phyloP scores from a whole-genome alignment of 192 early-diverging fungal genomes.

The Coemansia sp. region DNA sequence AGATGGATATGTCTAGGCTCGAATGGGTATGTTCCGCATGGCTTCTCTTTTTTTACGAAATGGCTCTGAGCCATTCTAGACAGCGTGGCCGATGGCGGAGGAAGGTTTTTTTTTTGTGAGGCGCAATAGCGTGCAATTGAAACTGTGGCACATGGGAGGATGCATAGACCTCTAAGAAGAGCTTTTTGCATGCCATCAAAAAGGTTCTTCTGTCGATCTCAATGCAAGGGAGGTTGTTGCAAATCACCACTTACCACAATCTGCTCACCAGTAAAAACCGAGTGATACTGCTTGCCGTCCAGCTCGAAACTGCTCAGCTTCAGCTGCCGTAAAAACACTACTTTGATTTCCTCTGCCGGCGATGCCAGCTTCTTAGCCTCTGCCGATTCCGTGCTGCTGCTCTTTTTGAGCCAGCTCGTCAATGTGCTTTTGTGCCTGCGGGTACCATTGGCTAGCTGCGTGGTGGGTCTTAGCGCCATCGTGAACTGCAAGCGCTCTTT shows the following conservation, averaged over 20 bases:
- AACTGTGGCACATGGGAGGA: no score
- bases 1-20: no score
- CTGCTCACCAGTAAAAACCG: conserved; percentile 51
- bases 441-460: neutral
- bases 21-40: no score
- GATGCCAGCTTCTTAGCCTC: conserved; percentile 51
- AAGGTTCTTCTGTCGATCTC: no score
- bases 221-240: no score
- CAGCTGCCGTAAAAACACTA: conserved; percentile 45
- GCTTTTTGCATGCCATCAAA: no score
- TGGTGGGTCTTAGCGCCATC: neutral
- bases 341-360: conserved; percentile 52
- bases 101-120: no score
- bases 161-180: no score
- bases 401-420: conserved; percentile 47
- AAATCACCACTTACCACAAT: conserved; percentile 44
- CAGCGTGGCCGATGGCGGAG: no score
- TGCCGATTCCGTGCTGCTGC: conserved; percentile 7
- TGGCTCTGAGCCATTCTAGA: no score
- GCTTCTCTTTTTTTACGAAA: no score
- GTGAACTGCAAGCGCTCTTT: neutral
- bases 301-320: conserved; percentile 47
- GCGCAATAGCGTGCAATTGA: no score
- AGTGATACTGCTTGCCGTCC: conserved; percentile 47
- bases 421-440: conserved; percentile 37